phyloP scores from a whole-genome alignment of 2,329 filamentous ascomycete species.

The Trichoderma sp. region DNA sequence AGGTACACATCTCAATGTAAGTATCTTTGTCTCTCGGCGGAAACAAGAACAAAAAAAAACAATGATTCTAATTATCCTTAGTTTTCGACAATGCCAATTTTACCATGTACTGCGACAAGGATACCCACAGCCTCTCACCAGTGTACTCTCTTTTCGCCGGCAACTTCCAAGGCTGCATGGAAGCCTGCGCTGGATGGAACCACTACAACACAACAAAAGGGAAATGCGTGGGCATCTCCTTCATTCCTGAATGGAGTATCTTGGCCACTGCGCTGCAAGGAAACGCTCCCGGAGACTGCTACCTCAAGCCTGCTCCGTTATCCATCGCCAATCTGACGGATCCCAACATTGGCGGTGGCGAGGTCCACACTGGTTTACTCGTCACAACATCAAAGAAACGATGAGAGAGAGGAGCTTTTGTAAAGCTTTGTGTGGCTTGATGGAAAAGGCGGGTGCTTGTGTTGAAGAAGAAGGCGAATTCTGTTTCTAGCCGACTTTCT shows the following conservation, averaged over 20 bases:
- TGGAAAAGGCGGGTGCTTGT: neutral
- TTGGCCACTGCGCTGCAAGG: neutral
- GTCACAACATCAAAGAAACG: neutral
- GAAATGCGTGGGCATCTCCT: neutral
- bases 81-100: constrained; percentile 2
- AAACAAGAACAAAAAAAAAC: neutral
- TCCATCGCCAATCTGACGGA: neutral
- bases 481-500: neutral
- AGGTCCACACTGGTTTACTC: constrained; percentile 7
- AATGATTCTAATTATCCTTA: neutral
- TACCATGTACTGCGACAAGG: constrained; percentile 22
- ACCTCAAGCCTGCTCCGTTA: constrained; percentile 8
- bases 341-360: constrained; percentile 14
- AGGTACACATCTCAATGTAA: constrained; percentile 12
- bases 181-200: constrained; percentile 17
- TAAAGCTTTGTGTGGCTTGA: neutral
- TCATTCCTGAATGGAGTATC: constrained; percentile 17
- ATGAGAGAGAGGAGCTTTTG: neutral
- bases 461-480: neutral
- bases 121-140: neutral
- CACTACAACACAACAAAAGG: neutral
- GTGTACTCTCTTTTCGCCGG: constrained; percentile 6
- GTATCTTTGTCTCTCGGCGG: neutral
- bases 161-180: constrained; percentile 22
- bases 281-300: constrained; percentile 15